Conservation (phyloP, 2,329 filamentous ascomycete species). For the Ramularia collo-cygni region DNA sequence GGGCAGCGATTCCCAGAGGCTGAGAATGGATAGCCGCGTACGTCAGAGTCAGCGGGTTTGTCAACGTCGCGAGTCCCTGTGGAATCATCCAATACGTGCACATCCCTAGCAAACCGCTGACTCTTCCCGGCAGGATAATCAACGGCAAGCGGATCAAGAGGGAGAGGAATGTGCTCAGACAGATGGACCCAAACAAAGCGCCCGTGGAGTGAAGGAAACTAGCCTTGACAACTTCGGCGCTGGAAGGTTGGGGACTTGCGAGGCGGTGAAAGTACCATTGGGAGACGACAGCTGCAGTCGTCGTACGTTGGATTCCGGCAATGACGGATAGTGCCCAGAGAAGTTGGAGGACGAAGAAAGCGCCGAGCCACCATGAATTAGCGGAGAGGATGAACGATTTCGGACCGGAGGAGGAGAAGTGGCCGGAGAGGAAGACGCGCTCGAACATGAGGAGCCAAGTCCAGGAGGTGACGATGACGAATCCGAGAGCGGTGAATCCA, state of each 20-base stretch:
- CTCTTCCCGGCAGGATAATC: conserved; percentile 69
- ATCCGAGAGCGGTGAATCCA: conserved; percentile 68
- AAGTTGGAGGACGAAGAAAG: conserved; percentile 87
- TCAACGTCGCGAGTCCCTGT: conserved; percentile 75
- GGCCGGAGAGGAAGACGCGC: conserved; percentile 86
- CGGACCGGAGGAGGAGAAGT: conserved; percentile 48
- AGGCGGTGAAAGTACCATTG: conserved; percentile 99
- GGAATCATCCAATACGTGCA: conserved; percentile 76
- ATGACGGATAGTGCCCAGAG: conserved; percentile 89
- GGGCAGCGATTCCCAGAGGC: conserved; percentile 67
- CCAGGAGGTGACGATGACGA: conserved; percentile 88
- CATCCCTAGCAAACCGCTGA: conserved; percentile 62
- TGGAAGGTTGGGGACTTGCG: conserved; percentile 67
- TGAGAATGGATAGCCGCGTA: conserved; percentile 92
- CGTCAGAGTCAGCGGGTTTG: conserved; percentile 85
- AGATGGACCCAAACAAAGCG: conserved; percentile 87
- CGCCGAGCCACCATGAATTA: conserved; percentile 92
- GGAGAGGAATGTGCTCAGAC: conserved; percentile 74
- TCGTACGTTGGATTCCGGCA: conserved; percentile 80
- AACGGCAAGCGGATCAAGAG: conserved; percentile 78
- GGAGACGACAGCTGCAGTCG: conserved; percentile 88
- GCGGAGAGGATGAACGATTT: conserved; percentile 72
- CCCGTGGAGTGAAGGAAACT: conserved; percentile 75
- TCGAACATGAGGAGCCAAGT: conserved; percentile 96
- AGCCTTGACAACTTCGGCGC: conserved; percentile 72